Conservation (phyloP, 768 basidiomycete species). For the Sporobolomyces pararoseus region DNA sequence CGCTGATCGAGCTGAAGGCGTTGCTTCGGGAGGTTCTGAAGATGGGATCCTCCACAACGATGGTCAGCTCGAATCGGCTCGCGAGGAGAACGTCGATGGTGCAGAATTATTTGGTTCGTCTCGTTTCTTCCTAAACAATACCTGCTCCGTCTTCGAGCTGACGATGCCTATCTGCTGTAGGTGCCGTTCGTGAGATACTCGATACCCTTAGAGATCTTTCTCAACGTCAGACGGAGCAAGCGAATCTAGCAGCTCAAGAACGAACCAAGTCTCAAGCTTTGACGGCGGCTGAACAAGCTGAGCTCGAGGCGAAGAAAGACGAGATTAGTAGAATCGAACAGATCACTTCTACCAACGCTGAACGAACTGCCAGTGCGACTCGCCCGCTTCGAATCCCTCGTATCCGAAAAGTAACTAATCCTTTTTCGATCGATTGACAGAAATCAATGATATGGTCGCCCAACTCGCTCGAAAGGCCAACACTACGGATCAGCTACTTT, state of each 20-base stretch:
- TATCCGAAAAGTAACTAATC: not conserved
- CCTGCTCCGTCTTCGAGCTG: not conserved
- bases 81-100: too few species aligned
- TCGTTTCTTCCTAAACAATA: not conserved
- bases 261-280: not conserved
- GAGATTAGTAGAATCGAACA: conserved; percentile 27
- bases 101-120: not conserved
- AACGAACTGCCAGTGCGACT: conserved; percentile 21
- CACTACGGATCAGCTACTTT: conserved; percentile 14
- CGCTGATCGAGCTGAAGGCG: too few species aligned
- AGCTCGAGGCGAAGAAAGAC: conserved; percentile 25
- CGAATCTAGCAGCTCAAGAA: conserved; percentile 1
- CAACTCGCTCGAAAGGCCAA: conserved; percentile 7
- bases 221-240: conserved; percentile 16
- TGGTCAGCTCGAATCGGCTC: too few species aligned
- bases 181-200: conserved; percentile 18
- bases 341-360: not conserved
- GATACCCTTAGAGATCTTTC: conserved; percentile 17
- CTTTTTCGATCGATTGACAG: not conserved
- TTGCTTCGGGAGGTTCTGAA: too few species aligned
- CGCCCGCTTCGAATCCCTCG: not conserved
- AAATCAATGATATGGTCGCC: conserved; percentile 26
- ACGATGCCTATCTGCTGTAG: not conserved
- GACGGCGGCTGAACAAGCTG: conserved; percentile 15
- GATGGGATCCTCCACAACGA: not conserved